These are phyloP conservation scores for Oryza glaberrima DNA, from an alignment of 176 grass and related monocot genomes.

Conservation along the genomic window DNA sequence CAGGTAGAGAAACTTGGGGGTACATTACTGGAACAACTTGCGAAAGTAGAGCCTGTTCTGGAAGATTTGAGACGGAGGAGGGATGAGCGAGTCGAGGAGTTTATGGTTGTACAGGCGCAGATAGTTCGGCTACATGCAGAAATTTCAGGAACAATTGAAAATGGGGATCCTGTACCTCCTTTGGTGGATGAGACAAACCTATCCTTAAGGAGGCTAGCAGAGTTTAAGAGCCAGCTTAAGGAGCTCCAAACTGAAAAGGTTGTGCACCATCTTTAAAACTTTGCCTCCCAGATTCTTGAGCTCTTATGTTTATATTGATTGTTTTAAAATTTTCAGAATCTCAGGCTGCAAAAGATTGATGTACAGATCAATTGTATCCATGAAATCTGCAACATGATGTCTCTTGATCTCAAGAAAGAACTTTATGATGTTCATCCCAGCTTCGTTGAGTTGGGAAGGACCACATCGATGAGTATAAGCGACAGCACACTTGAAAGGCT, in stretches of 20 bases:
- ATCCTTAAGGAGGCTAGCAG: conserved; percentile 59
- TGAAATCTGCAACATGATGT: conserved; percentile 74
- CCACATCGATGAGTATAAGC: conserved; percentile 61
- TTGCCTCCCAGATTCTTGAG: not conserved
- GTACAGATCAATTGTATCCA: conserved; percentile 53
- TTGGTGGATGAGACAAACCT: conserved; percentile 67
- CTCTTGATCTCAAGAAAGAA: conserved; percentile 65
- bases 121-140: conserved; percentile 66
- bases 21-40: conserved; percentile 73
- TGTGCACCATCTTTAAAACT: not conserved
- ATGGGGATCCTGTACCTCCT: conserved; percentile 42
- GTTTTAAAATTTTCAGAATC: conserved; percentile 58
- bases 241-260: conserved; percentile 89
- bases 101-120: conserved; percentile 58
- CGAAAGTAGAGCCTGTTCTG: conserved; percentile 65
- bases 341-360: conserved; percentile 73
- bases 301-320: conserved; percentile 27
- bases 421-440: conserved; percentile 74
- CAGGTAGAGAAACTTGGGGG: conserved; percentile 71
- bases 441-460: conserved; percentile 55
- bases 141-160: conserved; percentile 69
- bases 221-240: conserved; percentile 64
- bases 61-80: conserved; percentile 63
- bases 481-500: conserved; percentile 67
- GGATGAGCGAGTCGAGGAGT: conserved; percentile 69